Percentiles rank a stretch among this genome's conserved stretches.
These are phyloP conservation scores for Lentinus polychrous DNA, from an alignment of 1,284 basidiomycete species.

Conservation along the genomic window DNA sequence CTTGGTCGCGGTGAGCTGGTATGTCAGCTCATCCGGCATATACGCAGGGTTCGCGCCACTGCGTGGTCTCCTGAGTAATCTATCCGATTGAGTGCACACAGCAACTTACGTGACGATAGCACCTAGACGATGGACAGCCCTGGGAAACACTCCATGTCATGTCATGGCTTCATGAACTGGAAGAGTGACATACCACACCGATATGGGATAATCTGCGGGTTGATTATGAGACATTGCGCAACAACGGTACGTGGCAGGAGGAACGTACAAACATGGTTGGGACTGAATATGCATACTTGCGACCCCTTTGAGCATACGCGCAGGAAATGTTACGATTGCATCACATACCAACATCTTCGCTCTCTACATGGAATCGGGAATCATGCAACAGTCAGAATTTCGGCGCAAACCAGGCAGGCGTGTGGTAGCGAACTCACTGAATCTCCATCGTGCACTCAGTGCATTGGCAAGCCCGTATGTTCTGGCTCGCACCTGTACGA, in stretches of 20 bases:
- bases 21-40: constrained; percentile 55
- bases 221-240: neutral
- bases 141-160: constrained; percentile 6
- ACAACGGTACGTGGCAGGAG: neutral
- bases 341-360: constrained; percentile 18
- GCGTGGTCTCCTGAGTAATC: neutral
- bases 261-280: constrained; percentile 21
- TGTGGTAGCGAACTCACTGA: constrained; percentile 16
- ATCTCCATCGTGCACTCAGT: constrained; percentile 19
- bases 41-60: constrained; percentile 66
- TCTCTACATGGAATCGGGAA: constrained; percentile 10
- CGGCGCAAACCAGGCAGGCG: neutral
- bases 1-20: constrained; percentile 50
- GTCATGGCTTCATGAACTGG: neutral
- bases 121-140: constrained; percentile 68
- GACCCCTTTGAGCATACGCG: neutral
- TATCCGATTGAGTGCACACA: neutral
- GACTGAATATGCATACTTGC: constrained; percentile 18
- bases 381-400: neutral
- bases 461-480: constrained; percentile 27
- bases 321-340: neutral
- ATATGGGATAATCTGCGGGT: constrained; percentile 57
- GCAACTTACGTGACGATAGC: constrained; percentile 48
- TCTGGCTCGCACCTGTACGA: constrained; percentile 17
- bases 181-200: constrained; percentile 40